These are phyloP conservation scores for Kregervanrija delftensis DNA, from an alignment of 805 yeast species.

Conservation along the genomic window DNA sequence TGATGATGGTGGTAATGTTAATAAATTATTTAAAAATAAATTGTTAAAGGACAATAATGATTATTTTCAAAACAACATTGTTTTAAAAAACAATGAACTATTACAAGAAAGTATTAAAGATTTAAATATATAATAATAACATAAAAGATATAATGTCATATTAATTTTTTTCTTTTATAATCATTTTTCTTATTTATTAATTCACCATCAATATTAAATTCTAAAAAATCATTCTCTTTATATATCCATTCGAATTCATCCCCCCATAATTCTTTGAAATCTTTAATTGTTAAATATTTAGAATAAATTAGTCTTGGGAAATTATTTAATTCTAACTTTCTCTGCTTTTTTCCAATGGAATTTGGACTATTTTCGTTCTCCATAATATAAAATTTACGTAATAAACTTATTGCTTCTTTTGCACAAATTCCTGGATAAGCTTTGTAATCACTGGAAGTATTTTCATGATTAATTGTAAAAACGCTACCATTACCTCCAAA, in stretches of 20 bases:
- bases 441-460: constrained; percentile 8
- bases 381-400: constrained; percentile 77
- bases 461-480: constrained; percentile 47
- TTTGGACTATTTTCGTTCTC: constrained; percentile 83
- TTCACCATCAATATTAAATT: constrained; percentile 14
- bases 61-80: constrained; percentile 21
- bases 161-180: not conserved
- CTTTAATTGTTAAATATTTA: constrained; percentile 41
- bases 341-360: constrained; percentile 67
- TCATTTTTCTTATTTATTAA: constrained; percentile 1
- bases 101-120: constrained; percentile 18
- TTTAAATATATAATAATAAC: constrained; percentile 11
- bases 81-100: constrained; percentile 20
- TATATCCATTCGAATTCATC: constrained; percentile 22
- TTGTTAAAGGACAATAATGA: constrained; percentile 17
- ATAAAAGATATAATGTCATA: not conserved
- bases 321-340: constrained; percentile 46
- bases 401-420: constrained; percentile 73
- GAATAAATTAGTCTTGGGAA: constrained; percentile 58
- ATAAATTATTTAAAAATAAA: constrained; percentile 11
- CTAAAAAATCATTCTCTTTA: constrained; percentile 18
- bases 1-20: not conserved
- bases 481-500: constrained; percentile 97
- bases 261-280: constrained; percentile 49
- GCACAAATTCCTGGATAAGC: constrained; percentile 68